Evolutionary conservation across 2,329 filamentous ascomycete species (phyloP), one percentile per base, ranked within the genome.

Genomic region (Corynespora cassiicola): DNA sequence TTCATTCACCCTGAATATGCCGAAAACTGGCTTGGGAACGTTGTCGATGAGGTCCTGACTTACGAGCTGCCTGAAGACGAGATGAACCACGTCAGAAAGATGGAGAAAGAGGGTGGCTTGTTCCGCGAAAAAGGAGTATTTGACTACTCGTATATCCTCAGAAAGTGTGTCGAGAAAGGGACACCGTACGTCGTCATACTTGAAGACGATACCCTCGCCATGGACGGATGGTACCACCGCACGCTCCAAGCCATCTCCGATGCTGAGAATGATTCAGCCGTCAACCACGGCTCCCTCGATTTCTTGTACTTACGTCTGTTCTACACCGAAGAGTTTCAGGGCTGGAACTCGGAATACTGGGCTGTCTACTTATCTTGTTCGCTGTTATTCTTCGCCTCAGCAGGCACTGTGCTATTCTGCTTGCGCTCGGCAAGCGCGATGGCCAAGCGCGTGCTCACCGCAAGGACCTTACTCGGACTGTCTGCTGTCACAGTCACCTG

Each of bases 211-310:
- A 63, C 70, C 3, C 37, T 78, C 4, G 73, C 71, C 21, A 64
- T 72, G 49, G 71, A 75, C 32, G 74, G 74, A 9, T 77, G 75
- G 74, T 75, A 70, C 45, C 58, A 70, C 31, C 66, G 71, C 4
- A 70, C 69, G 0, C 54, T 69, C 24, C 42, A 58, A 5, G 72
- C 65, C 0, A 48, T 75, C 20, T 45, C 58, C 12, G 44, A 54
- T 22, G 65, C 64, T 4, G 63, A 72, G 39, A 45, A 42, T 20
- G 51, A 66, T 32, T 61, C 57, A 9, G 49, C 45, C 11, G 30
- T 55, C 17, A 43, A 42, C 24, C 52, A 47, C 12, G 49, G 51
- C 7, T 54, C 50, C 10, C 43, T 54, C 17, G 55, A 64, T 18
- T 69, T 67, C 47, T 54, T 74, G 6, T 75, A 76, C 47, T 58